Evolutionary conservation across 768 basidiomycete genomes (phyloP), one percentile per base, ranked within the genome.

Genomic region (Serendipita sp.): DNA sequence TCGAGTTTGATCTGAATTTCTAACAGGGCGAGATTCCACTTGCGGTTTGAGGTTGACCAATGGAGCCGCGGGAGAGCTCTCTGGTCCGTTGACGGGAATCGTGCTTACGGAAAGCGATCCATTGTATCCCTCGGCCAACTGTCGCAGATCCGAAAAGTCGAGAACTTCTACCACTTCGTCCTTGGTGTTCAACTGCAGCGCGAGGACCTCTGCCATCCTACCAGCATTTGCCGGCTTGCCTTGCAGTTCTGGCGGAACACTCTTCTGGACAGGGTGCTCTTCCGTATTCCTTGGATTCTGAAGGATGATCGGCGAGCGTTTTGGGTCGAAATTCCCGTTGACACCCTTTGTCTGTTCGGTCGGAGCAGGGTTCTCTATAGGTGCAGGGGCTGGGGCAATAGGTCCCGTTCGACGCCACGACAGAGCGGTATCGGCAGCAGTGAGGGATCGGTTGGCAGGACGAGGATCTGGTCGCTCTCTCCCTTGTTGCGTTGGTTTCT

Each of bases 121-220:
- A 10, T 37, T n/a, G 34, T 33, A 60, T 34, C 55, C 74, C 33
- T 80, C 83, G 10, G 87, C 77, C 65, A 91, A 81, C 73, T 82
- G 85, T 46, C 78, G 86, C 71, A 90, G 77, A 53, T 91, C 88
- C 2, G 80, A 80, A 68, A 89, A 91, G 69, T 91, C 88, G 4
- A 91, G 81, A n/a, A 87, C 80, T 69, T 90, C 88, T 2, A 90
- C 77, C 63, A 83, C 80, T 68, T 85, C 86, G 23, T 79, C 81
- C 3, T 77, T 72, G 63, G 18, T 36, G 13, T 74, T 72, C 45
- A 77, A 72, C 16, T 74, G 74, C n/a, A 86, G 66, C 8, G 71
- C 66, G 16, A 72, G 72, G n/a, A 72, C 65, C 46, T 73, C 75
- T 31, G 73, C 71, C 8, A 79, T 69, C 34, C 73, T 44, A 15